phyloP scores from a whole-genome alignment of 1,284 basidiomycete species.

The Austroboletus rostrupii region DNA sequence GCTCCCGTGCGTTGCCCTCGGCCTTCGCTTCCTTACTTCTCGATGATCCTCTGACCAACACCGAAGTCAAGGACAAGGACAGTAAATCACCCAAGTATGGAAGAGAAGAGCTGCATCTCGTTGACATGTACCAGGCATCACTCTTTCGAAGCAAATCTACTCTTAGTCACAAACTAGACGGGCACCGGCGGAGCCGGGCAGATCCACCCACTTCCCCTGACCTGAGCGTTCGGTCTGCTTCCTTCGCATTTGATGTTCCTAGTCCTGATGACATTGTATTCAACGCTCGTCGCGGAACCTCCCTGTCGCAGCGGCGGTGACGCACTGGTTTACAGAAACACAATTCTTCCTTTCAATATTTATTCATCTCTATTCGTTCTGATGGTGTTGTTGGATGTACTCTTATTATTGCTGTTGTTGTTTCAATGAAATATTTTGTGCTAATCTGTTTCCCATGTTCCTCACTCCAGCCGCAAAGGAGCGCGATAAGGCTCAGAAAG shows the following conservation, averaged over 20 bases:
- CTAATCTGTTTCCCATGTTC: conserved; percentile 39
- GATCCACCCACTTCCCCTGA: conserved; percentile 19
- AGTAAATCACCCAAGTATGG: conserved; percentile 26
- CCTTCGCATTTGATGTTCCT: conserved; percentile 74
- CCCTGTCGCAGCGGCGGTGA: conserved; percentile 43
- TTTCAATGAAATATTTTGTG: conserved; percentile 35
- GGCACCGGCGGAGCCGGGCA: conserved; percentile 7
- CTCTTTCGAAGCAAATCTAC: conserved; percentile 32
- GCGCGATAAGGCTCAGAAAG: conserved; percentile 68
- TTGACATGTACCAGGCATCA: conserved; percentile 29
- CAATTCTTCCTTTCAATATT: conserved; percentile 19
- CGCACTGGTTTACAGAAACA: conserved; percentile 26
- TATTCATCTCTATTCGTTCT: conserved; percentile 27
- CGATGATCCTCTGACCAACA: conserved; percentile 43
- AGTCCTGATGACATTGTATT: conserved; percentile 85
- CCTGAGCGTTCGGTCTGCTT: conserved; percentile 27
- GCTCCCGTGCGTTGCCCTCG: conserved; percentile 67
- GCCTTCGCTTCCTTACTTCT: conserved; percentile 71
- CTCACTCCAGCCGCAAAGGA: conserved; percentile 63
- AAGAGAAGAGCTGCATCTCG: conserved; percentile 29
- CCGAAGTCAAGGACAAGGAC: conserved; percentile 37
- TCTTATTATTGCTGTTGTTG: conserved; percentile 34
- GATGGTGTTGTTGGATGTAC: conserved; percentile 37
- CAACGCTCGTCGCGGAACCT: conserved; percentile 74
- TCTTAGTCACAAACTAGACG: conserved; percentile 15